These are phyloP conservation scores for Fusarium buharicum DNA, from an alignment of 2,329 filamentous ascomycete species.

Conservation along the genomic window DNA sequence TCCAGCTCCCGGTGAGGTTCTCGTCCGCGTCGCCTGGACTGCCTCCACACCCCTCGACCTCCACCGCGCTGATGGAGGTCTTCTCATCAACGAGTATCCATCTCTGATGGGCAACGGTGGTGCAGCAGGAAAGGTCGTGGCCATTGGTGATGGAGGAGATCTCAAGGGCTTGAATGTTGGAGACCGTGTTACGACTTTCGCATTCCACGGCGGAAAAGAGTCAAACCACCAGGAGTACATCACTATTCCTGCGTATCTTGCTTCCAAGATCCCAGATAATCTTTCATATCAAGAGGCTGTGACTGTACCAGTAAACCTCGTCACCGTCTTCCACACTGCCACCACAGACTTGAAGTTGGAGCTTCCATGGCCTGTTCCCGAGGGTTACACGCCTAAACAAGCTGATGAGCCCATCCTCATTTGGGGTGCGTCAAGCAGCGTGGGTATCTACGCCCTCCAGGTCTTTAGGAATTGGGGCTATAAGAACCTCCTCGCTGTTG, in stretches of 20 bases:
- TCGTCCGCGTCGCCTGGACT: conserved; percentile 66
- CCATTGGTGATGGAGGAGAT: conserved; percentile 56
- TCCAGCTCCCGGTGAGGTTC: conserved; percentile 59
- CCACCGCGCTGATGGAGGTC: conserved; percentile 69
- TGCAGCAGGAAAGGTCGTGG: conserved; percentile 63
- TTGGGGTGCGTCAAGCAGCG: conserved; percentile 64
- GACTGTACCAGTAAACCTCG: conserved; percentile 66
- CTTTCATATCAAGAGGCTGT: conserved; percentile 59
- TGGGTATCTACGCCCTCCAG: conserved; percentile 62
- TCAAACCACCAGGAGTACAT: conserved; percentile 66
- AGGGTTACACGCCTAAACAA: conserved; percentile 50
- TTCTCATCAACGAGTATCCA: conserved; percentile 61
- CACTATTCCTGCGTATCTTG: conserved; percentile 61
- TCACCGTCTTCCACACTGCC: conserved; percentile 68
- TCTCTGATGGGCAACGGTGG: conserved; percentile 62
- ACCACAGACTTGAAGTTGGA: conserved; percentile 61
- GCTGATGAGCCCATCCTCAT: conserved; percentile 57
- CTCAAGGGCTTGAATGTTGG: conserved; percentile 59
- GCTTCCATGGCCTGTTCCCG: conserved; percentile 66
- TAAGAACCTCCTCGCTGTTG: conserved; percentile 59
- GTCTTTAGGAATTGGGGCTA: conserved; percentile 65
- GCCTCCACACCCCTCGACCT: conserved; percentile 70
- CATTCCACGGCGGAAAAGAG: conserved; percentile 57
- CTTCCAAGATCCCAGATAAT: conserved; percentile 57
- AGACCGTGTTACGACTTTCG: conserved; percentile 67